These are phyloP conservation scores for Xylaria sp. DNA, from an alignment of 2,329 filamentous ascomycete species.

Conservation along the genomic window DNA sequence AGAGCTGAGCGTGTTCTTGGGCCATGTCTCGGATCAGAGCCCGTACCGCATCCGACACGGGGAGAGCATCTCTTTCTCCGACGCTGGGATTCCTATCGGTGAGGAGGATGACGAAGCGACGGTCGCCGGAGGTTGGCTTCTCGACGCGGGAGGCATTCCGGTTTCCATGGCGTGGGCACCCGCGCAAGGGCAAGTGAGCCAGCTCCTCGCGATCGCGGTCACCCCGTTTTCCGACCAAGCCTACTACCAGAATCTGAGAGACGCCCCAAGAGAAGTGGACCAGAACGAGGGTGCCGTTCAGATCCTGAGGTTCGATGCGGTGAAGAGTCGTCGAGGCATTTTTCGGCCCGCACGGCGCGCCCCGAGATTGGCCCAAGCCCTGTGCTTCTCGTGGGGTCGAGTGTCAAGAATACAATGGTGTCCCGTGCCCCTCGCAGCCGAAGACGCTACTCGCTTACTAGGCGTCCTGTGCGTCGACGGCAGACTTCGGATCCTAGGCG, in stretches of 20 bases:
- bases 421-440: slow-evolving; percentile 53
- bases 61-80: slow-evolving; percentile 43
- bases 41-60: slow-evolving; percentile 43
- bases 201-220: slow-evolving; percentile 63
- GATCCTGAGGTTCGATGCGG: slow-evolving; percentile 60
- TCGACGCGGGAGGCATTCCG: slow-evolving; percentile 65
- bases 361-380: slow-evolving; percentile 55
- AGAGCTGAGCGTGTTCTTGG: slow-evolving; percentile 43
- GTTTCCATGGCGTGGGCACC: slow-evolving; percentile 65
- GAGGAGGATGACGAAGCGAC: slow-evolving; percentile 31
- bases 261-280: slow-evolving; percentile 52
- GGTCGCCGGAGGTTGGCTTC: slow-evolving; percentile 58
- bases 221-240: slow-evolving; percentile 63
- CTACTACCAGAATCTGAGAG: slow-evolving; percentile 53
- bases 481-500: slow-evolving; percentile 59
- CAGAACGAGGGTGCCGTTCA: slow-evolving; percentile 61
- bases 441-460: slow-evolving; percentile 53
- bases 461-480: slow-evolving; percentile 64
- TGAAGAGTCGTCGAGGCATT: slow-evolving; percentile 47
- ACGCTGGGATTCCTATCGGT: slow-evolving; percentile 41
- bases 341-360: slow-evolving; percentile 49
- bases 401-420: slow-evolving; percentile 65
- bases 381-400: slow-evolving; percentile 63
- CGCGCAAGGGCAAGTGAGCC: slow-evolving; percentile 50
- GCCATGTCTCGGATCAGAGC: slow-evolving; percentile 45